Evolutionary conservation across 202 grass and related monocot species (phyloP).

Genomic region (Musa balbisiana): DNA sequence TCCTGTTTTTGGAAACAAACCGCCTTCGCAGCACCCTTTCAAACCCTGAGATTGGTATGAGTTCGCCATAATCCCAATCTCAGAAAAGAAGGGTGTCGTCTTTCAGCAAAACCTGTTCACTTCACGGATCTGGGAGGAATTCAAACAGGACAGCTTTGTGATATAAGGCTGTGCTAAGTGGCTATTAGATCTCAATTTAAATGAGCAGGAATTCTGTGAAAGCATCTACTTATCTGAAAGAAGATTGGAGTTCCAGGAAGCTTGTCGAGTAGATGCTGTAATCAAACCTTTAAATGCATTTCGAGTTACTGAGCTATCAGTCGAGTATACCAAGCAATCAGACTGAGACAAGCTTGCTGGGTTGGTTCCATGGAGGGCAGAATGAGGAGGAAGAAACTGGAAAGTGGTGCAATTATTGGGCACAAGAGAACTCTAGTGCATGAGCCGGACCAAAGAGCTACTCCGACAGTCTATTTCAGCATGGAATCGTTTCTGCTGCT

Average conservation of each 20-base stretch:
- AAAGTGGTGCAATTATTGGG: no score
- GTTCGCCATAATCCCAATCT: no score
- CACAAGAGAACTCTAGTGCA: neutral
- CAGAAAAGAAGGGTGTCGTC: no score
- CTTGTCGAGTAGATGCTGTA: neutral
- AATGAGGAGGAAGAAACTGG: neutral
- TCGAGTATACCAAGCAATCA: neutral
- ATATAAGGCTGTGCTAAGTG: neutral
- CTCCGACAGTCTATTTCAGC: constrained; percentile 31
- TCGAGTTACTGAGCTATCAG: neutral
- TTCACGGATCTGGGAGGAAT: neutral
- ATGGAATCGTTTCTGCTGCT: constrained; percentile 33
- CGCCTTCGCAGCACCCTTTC: neutral
- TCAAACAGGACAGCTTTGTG: no score
- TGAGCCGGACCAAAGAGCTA: neutral
- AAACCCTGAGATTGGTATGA: no score
- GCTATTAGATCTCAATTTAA: neutral
- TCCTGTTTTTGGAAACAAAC: neutral
- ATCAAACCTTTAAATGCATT: neutral
- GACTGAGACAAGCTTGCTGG: constrained; percentile 2
- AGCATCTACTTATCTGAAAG: neutral
- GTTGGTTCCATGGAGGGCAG: neutral
- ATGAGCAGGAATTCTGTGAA: neutral
- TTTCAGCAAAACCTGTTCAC: neutral
- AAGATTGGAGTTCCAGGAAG: neutral